Conservation (phyloP, 2,329 filamentous ascomycete species). For the Neonectria punicea region DNA sequence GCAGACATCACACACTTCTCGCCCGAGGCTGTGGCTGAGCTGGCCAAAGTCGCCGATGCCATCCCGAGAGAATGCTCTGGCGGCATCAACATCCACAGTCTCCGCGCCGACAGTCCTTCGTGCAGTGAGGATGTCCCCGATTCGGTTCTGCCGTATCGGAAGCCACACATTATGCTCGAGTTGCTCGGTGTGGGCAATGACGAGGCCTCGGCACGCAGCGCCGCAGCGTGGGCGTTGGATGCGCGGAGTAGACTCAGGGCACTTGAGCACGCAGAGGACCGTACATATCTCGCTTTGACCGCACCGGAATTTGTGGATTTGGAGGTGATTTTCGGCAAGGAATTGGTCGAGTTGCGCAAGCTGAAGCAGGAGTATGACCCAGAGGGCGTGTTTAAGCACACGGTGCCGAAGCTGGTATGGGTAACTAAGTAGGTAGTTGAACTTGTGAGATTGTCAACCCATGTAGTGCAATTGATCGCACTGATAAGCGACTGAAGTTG, state of each 20-base stretch:
- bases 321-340: conserved; percentile 4
- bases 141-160: conserved; percentile 16
- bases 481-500: not conserved
- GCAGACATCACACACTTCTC: conserved; percentile 11
- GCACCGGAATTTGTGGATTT: conserved; percentile 20
- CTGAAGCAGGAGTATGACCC: conserved; percentile 22
- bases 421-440: not conserved
- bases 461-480: not conserved
- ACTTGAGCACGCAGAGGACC: not conserved
- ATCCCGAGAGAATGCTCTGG: conserved; percentile 7
- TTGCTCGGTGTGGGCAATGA: conserved; percentile 11
- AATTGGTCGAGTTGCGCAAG: conserved; percentile 5
- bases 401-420: conserved; percentile 10
- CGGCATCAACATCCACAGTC: conserved; percentile 13
- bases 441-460: no score
- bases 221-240: conserved; percentile 13
- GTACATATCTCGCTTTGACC: conserved; percentile 14
- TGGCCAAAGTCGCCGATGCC: conserved; percentile 10
- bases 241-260: conserved; percentile 14
- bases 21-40: not conserved
- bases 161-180: conserved; percentile 21
- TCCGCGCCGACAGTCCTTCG: conserved; percentile 17
- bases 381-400: conserved; percentile 15
- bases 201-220: conserved; percentile 1
- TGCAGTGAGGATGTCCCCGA: conserved; percentile 10